Percentiles rank a stretch among this genome's conserved stretches.
phyloP scores from a whole-genome alignment of 1,284 basidiomycete genomes.

The Abortiporus biennis region DNA sequence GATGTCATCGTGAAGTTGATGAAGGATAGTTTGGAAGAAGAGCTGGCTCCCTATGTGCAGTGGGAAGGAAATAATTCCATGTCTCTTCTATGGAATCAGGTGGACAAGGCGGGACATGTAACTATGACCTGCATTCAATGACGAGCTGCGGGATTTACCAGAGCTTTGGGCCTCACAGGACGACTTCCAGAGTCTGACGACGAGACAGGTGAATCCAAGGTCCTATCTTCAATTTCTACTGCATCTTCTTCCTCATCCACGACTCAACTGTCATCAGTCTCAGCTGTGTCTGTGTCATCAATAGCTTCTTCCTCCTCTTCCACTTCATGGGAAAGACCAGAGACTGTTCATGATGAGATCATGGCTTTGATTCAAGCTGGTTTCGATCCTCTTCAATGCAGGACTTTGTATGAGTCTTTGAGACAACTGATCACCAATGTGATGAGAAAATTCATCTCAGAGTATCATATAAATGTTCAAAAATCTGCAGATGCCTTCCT shows the following conservation, averaged over 20 bases:
- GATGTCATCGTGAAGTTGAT: constrained; percentile 42
- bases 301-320: too few species aligned
- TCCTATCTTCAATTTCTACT: too few species aligned
- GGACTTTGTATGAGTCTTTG: constrained; percentile 39
- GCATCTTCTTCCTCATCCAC: too few species aligned
- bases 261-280: too few species aligned
- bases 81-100: constrained; percentile 41
- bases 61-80: constrained; percentile 45
- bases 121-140: constrained; percentile 37
- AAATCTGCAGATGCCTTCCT: constrained; percentile 53
- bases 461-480: constrained; percentile 49
- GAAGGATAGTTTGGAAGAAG: constrained; percentile 39
- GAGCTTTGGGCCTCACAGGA: constrained; percentile 47
- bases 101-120: constrained; percentile 43
- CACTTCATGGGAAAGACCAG: too few species aligned
- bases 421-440: constrained; percentile 36
- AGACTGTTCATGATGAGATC: constrained; percentile 37
- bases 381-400: constrained; percentile 41
- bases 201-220: too few species aligned
- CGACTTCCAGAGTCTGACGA: too few species aligned
- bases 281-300: too few species aligned
- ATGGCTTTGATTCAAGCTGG: constrained; percentile 58
- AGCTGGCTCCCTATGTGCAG: constrained; percentile 42
- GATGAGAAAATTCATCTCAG: constrained; percentile 43
- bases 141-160: constrained; percentile 37